Base-by-base conservation (phyloP, 1,139 yeast species). In the Pichia sp. region DNA sequence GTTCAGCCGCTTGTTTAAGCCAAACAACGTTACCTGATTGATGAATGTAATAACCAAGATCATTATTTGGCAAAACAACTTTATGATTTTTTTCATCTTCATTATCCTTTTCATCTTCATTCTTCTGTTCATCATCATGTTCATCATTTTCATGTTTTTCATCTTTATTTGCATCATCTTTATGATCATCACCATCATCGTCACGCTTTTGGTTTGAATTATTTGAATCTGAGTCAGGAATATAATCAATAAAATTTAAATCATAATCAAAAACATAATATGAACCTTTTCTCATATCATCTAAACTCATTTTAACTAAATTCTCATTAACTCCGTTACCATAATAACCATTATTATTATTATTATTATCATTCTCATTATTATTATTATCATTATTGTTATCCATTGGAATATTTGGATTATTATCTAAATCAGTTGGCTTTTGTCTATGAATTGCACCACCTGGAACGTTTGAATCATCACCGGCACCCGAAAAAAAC, bases 21-120 rank as follows among this genome's bases (percentile, higher is more conserved):
- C 43, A 53, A 7, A 52, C 11, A 3, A 44, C 40, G 3, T 47
- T 34, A 8, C 54, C 61, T 3, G 47, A 40, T 39, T 43, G 43
- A 31, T 51, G 54, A 1, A 63, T 2, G 43, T 61, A 63, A 43
- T 51, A 54, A 11, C 69, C 70, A 40, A 58, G 61, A 37, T 65
- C 70, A n/a, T 26, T 34, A 27, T 46, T 45, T 6, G 3, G 48
- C 37, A 5, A 40, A 44, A 10, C 49, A 25, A 5, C 44, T 30
- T 5, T 38, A 9, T 6, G 25, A 10, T 26, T 33, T 26, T 36
- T 32, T 8, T 25, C 7, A 7, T 26, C 4, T 11, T 34, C 32
- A 5, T 40, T 5, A 11, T 42, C 37, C 30, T 40, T 30, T 10
- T 41, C 34, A n/a, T 30, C 8, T 4, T 45, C 34, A 10, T 44